Conservation (phyloP, 768 basidiomycete species). For the Gautieria morchelliformis region DNA sequence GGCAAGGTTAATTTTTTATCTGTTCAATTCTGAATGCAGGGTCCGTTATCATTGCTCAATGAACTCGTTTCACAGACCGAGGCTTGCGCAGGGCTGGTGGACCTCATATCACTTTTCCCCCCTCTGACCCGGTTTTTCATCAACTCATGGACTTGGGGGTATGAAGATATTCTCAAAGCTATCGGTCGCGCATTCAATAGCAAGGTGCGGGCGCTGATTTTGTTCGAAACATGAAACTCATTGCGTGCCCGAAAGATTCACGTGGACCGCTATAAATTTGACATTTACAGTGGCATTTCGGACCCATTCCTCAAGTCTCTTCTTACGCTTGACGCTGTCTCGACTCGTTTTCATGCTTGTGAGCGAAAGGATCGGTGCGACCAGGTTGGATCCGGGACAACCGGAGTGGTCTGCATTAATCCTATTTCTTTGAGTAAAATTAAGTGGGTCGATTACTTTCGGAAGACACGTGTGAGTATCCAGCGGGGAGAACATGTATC, state of each 20-base stretch:
- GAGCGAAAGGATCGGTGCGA: slow-evolving; percentile 73
- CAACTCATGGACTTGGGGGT: slow-evolving; percentile 95
- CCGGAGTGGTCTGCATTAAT: slow-evolving; percentile 69
- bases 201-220: slow-evolving; percentile 30
- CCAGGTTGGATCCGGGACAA: slow-evolving; percentile 36
- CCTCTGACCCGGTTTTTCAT: slow-evolving; percentile 69
- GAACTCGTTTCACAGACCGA: slow-evolving; percentile 35
- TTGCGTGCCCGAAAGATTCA: slow-evolving; percentile 50
- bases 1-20: slow-evolving; percentile 41
- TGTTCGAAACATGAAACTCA: not conserved
- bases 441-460: slow-evolving; percentile 42
- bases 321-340: slow-evolving; percentile 46
- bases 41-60: not conserved
- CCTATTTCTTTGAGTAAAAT: slow-evolving; percentile 62
- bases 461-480: slow-evolving; percentile 36
- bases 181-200: slow-evolving; percentile 57
- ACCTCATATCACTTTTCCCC: slow-evolving; percentile 63
- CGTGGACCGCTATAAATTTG: slow-evolving; percentile 80
- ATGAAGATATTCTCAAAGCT: slow-evolving; percentile 81
- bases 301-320: slow-evolving; percentile 56
- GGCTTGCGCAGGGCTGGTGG: slow-evolving; percentile 56
- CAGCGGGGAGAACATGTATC: slow-evolving; percentile 37
- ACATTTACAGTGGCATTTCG: slow-evolving; percentile 45
- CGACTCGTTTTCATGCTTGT: slow-evolving; percentile 88
- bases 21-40: not conserved